phyloP scores from a whole-genome alignment of 148 eudicot genomes.

The Rhododendron griersonianum region DNA sequence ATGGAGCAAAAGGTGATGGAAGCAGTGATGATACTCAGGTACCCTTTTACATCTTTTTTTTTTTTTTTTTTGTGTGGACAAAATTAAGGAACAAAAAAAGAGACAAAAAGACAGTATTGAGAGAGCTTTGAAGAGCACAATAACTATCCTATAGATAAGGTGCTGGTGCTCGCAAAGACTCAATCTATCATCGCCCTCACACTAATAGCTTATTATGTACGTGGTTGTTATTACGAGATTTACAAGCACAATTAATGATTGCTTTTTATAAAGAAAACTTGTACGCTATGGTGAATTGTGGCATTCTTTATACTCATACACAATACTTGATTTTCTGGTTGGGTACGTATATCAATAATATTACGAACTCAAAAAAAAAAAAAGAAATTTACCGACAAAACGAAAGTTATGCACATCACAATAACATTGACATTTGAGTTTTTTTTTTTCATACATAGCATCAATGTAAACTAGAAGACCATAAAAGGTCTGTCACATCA shows the following conservation, averaged over 20 bases:
- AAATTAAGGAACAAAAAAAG: neutral
- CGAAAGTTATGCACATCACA: neutral
- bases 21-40: conserved; percentile 49
- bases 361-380: no score
- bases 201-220: neutral
- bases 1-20: conserved; percentile 72
- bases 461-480: neutral
- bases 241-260: no score
- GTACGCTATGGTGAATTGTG: neutral
- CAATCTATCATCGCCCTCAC: neutral
- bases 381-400: no score
- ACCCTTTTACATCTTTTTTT: neutral
- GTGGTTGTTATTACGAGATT: neutral
- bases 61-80: neutral
- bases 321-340: no score
- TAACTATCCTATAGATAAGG: no score
- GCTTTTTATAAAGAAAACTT: no score
- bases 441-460: no score
- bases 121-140: no score
- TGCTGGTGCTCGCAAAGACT: neutral
- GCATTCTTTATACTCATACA: neutral
- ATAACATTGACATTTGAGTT: neutral
- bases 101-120: no score
- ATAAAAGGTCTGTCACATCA: neutral
- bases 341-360: no score